Evolutionary conservation across 2,329 filamentous ascomycete species (phyloP).

Genomic region (Colletotrichum sp.): DNA sequence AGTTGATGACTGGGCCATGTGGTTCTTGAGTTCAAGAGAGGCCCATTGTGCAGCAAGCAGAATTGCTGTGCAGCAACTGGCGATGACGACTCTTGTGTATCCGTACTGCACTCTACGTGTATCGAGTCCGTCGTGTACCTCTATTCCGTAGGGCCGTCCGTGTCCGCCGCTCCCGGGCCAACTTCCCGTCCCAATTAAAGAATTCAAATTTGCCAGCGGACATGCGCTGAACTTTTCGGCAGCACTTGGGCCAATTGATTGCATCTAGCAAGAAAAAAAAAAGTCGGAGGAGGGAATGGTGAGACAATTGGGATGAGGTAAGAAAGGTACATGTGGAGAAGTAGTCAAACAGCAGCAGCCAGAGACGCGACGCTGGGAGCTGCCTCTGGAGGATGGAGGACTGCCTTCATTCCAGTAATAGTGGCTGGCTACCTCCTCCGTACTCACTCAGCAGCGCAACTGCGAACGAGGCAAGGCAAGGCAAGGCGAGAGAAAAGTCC

Average conservation of each 20-base stretch:
- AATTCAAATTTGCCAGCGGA: not conserved
- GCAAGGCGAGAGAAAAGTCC: not conserved
- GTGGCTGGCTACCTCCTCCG: not conserved
- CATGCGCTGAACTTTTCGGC: not conserved
- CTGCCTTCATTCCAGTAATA: not conserved
- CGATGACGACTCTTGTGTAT: not conserved
- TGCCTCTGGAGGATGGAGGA: not conserved
- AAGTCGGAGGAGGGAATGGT: not conserved
- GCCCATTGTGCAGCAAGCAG: not conserved
- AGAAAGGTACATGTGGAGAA: not conserved
- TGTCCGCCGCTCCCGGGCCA: conserved; percentile 13
- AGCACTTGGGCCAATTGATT: conserved; percentile 13
- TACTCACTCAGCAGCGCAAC: not conserved
- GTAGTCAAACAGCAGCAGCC: not conserved
- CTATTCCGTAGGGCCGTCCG: not conserved
- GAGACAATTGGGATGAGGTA: not conserved
- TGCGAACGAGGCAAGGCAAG: not conserved
- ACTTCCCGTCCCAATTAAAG: conserved; percentile 2
- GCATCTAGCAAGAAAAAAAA: not conserved
- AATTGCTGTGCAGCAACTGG: not conserved
- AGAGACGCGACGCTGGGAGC: not conserved
- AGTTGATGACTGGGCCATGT: not conserved
- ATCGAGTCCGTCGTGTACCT: not conserved
- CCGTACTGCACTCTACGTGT: not conserved
- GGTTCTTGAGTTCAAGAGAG: not conserved